Conservation (phyloP, 495 filamentous ascomycete genomes). For the Penicillium robsamsonii region DNA sequence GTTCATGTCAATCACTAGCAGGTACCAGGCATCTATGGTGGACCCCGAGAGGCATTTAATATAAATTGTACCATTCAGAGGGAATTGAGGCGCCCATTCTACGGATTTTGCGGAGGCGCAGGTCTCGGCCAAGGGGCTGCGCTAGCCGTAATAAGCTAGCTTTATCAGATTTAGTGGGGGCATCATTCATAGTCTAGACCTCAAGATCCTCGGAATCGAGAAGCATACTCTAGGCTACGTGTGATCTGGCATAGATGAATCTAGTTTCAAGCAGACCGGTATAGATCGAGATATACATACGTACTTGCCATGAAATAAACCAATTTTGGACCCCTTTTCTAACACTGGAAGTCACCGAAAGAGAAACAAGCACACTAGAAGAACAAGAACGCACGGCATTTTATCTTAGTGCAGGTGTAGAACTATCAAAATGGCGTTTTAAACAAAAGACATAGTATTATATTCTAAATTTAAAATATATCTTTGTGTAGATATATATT, state of each 20-base stretch:
- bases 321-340: background rate
- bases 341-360: too few relatives aligned
- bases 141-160: constrained; percentile 7
- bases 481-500: background rate
- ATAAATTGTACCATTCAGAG: background rate
- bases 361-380: too few relatives aligned
- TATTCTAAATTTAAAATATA: background rate
- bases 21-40: background rate
- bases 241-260: background rate
- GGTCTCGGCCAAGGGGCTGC: background rate
- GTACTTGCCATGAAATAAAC: background rate
- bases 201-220: background rate
- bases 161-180: background rate
- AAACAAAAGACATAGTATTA: too few relatives aligned
- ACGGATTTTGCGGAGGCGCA: background rate
- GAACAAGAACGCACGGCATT: too few relatives aligned
- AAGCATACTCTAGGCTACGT: background rate
- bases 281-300: background rate
- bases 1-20: background rate
- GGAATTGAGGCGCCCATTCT: background rate
- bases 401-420: too few relatives aligned
- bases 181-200: background rate
- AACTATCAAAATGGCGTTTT: too few relatives aligned
- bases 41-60: background rate
- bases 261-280: background rate